Conservation (phyloP, 345 rosid species). For the Sonneratia caseolaris region DNA sequence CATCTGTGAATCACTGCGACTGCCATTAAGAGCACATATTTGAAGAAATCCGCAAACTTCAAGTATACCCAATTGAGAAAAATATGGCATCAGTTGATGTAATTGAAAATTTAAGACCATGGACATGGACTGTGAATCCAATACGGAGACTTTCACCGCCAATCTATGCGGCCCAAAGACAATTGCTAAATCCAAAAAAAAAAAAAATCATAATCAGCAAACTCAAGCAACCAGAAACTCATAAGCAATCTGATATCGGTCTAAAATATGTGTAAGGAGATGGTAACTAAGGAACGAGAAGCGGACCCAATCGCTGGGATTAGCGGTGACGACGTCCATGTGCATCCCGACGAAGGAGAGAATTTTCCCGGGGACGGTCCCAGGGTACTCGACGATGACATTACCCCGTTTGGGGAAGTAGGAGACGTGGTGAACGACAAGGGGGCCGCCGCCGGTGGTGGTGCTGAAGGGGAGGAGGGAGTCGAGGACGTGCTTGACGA, state of each 20-base stretch:
- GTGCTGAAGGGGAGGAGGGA: constrained; percentile 79
- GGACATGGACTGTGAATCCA: too few relatives aligned
- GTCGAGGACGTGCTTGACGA: constrained; percentile 65
- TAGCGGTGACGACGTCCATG: constrained; percentile 98
- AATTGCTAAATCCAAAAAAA: background rate
- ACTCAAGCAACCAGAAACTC: background rate
- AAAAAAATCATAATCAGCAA: background rate
- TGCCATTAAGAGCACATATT: background rate
- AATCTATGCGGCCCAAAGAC: background rate
- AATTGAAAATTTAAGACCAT: background rate
- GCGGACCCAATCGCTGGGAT: constrained; percentile 80
- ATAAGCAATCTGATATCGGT: background rate
- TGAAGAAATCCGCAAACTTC: background rate
- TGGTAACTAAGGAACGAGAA: background rate
- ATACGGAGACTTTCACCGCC: background rate
- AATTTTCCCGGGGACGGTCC: constrained; percentile 74
- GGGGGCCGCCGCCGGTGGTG: constrained; percentile 74
- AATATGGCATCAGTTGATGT: background rate
- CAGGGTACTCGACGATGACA: constrained; percentile 94
- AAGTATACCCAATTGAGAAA: background rate
- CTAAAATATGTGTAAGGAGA: background rate
- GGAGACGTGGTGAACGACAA: constrained; percentile 58
- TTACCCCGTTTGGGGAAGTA: constrained; percentile 75
- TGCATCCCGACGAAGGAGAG: constrained; percentile 98
- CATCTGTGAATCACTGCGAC: background rate